Evolutionary conservation across 352 stramenopile species (phyloP), one percentile per base, ranked within the genome.

Genomic region (Globisporangium okanoganense): DNA sequence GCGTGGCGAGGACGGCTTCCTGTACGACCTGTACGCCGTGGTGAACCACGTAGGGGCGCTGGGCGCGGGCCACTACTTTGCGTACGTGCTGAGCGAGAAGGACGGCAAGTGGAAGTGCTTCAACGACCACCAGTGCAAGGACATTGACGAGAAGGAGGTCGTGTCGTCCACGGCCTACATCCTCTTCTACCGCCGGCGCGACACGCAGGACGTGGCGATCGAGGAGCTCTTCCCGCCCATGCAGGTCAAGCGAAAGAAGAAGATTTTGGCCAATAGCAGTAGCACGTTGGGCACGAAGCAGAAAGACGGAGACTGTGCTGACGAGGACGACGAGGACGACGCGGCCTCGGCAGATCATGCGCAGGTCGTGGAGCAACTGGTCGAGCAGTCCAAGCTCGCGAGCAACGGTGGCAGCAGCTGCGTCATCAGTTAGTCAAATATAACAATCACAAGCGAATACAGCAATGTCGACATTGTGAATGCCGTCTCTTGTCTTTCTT

Each of bases 51-150:
- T 98, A 58, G 97, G 97, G 24, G 95, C 90, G 2, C 75, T 99
- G 1, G 96, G 93, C 29, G 90, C 79, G 50, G 97, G 97, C 3
- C 97, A 99, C 69, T 99, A 99, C 72, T 91, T 93, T 65, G 86
- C 87, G 2, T 93, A 94, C 53, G 73, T 93, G 18, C 54, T 90
- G 35, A 93, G 79, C 54, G 84, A 93, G 69, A 69, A 86, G 14
- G 83, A 94, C 61, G 87, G 87, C 27, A 98, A 98, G 68, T 99
- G 97, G 97, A 97, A 98, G 63, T 95, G 97, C 69, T 99, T 99
- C 71, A 99, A 99, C 64, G 97, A 99, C 75, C 92, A 87, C 62
- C 82, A 87, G 65, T 97, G 78, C 73, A 92, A 89, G 62, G 81
- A 94, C 27, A 91, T 97, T 35, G 84, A 94, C 61, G 82, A 88